Conservation (phyloP, 495 filamentous ascomycete species). For the Darksidea phi region DNA sequence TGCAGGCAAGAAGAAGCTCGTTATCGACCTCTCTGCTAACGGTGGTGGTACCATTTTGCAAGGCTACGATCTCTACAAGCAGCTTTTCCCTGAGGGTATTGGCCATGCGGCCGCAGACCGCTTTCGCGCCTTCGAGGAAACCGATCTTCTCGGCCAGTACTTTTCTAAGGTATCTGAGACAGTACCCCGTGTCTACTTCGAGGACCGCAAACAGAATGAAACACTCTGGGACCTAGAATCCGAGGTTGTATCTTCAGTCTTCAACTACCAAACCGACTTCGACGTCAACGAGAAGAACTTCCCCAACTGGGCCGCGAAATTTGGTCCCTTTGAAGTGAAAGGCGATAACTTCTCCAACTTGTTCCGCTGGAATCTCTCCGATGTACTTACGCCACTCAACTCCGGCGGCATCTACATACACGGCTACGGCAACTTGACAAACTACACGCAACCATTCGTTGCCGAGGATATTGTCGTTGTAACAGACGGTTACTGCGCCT, state of each 20-base stretch:
- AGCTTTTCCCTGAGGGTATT: conserved; percentile 46
- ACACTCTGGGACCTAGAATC: conserved; percentile 21
- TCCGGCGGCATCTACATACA: conserved; percentile 35
- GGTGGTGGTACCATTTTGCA: conserved; percentile 43
- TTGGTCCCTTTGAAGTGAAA: conserved; percentile 19
- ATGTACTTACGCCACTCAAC: conserved; percentile 31
- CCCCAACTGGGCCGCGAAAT: conserved; percentile 31
- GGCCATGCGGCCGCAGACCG: conserved; percentile 47
- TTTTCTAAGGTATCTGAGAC: conserved; percentile 39
- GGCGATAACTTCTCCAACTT: conserved; percentile 35
- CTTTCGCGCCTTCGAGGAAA: conserved; percentile 48
- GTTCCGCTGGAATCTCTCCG: conserved; percentile 36
- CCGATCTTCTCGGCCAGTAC: conserved; percentile 48
- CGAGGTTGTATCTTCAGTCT: conserved; percentile 24
- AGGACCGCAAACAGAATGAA: conserved; percentile 12
- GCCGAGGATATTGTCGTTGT: conserved; percentile 42
- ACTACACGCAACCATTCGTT: conserved; percentile 38
- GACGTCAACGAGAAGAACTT: conserved; percentile 27
- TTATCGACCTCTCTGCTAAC: conserved; percentile 42
- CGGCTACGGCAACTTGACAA: conserved; percentile 46
- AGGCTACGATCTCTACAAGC: conserved; percentile 47
- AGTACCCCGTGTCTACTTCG: conserved; percentile 15
- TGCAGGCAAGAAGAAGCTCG: conserved; percentile 42
- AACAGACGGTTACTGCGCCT: conserved; percentile 62
- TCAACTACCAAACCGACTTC: conserved; percentile 34